A percentile compares a stretch with the other conserved stretches of the same genome.
phyloP scores from a whole-genome alignment of 148 eudicot genomes.

The Nepenthes mirabilis region DNA sequence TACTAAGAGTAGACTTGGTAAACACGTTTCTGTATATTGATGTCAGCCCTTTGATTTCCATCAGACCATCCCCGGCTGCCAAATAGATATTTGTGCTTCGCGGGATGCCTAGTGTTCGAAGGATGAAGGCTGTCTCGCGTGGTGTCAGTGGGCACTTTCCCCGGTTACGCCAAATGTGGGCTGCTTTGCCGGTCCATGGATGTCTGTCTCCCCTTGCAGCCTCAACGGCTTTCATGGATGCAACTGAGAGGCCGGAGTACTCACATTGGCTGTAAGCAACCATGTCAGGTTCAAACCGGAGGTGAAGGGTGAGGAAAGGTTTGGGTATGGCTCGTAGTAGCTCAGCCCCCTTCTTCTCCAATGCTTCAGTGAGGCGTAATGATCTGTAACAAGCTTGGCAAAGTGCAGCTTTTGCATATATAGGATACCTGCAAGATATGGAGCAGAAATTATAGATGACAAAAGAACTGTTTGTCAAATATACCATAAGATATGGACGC shows the following conservation, averaged over 20 bases:
- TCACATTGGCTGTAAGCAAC: conserved; percentile 95
- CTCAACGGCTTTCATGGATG: conserved; percentile 64
- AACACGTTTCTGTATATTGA: conserved; percentile 52
- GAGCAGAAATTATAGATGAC: neutral
- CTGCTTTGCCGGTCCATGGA: conserved; percentile 89
- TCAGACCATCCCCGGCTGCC: conserved; percentile 96
- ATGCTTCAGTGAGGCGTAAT: conserved; percentile 39
- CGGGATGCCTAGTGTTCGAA: conserved; percentile 62
- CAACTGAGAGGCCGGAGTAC: conserved; percentile 44
- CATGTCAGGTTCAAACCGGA: conserved; percentile 97
- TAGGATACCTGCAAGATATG: conserved; percentile 56
- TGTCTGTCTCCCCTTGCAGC: conserved; percentile 65
- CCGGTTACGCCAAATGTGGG: conserved; percentile 73
- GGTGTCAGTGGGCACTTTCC: conserved; percentile 99
- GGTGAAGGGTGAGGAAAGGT: conserved; percentile 90
- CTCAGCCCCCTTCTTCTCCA: conserved; percentile 60
- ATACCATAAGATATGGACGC: no score
- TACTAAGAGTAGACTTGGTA: conserved; percentile 59
- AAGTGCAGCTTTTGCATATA: conserved; percentile 68
- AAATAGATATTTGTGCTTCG: conserved; percentile 68
- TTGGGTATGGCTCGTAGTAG: conserved; percentile 85
- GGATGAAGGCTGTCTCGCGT: conserved; percentile 69
- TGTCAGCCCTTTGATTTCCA: conserved; percentile 75
- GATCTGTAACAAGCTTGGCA: conserved; percentile 90
- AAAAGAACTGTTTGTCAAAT: no score